Evolutionary conservation across 2,329 filamentous ascomycete species (phyloP).

Genomic region (Talaromyces sp.): DNA sequence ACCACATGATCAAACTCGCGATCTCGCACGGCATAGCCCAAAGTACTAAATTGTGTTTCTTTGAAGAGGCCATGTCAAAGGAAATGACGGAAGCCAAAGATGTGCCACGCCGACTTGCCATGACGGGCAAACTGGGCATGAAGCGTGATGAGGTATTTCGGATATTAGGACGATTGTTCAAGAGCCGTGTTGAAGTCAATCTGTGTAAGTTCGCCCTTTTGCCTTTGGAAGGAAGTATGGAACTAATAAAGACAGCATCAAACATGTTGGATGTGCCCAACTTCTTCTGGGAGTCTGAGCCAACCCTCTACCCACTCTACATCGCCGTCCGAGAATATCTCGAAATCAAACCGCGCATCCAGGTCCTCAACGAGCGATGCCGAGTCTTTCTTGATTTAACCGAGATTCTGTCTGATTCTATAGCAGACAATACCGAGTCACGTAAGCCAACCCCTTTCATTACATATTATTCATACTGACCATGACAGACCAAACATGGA

Average conservation of each 20-base stretch:
- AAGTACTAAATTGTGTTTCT: constrained; percentile 92
- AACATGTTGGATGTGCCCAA: constrained; percentile 95
- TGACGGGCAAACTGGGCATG: constrained; percentile 90
- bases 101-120: constrained; percentile 80
- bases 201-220: constrained; percentile 65
- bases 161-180: constrained; percentile 86
- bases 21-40: constrained; percentile 98
- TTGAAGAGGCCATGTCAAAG: constrained; percentile 91
- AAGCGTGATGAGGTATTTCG: constrained; percentile 86
- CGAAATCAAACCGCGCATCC: constrained; percentile 92
- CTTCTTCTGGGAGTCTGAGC: constrained; percentile 98
- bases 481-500: constrained; percentile 76
- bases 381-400: constrained; percentile 94
- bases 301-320: constrained; percentile 91
- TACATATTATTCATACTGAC: constrained; percentile 7
- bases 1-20: constrained; percentile 98
- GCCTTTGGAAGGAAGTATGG: neutral
- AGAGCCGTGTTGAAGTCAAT: constrained; percentile 93
- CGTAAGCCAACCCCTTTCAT: constrained; percentile 35
- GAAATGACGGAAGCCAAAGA: constrained; percentile 93
- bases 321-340: constrained; percentile 93
- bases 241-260: constrained; percentile 58
- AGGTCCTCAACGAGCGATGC: constrained; percentile 95
- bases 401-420: constrained; percentile 87
- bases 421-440: constrained; percentile 93